These are phyloP conservation scores for Irpex sp. DNA, from an alignment of 1,284 basidiomycete species.

Conservation along the genomic window DNA sequence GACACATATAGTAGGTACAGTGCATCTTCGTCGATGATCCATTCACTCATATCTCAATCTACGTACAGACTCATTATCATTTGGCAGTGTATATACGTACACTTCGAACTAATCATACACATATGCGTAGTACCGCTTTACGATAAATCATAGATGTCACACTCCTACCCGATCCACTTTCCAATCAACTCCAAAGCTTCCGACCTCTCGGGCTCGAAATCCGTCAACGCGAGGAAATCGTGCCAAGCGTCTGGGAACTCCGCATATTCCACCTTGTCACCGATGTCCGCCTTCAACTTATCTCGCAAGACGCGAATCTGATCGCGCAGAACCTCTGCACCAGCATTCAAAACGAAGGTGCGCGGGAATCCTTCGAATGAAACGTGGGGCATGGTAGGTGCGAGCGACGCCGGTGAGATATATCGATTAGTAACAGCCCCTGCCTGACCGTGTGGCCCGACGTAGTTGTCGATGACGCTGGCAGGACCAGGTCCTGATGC, in stretches of 20 bases:
- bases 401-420: constrained; percentile 48
- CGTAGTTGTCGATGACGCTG: constrained; percentile 1
- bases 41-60: not conserved
- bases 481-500: not conserved
- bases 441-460: constrained; percentile 24
- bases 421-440: constrained; percentile 42
- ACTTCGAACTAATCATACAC: too few relatives aligned
- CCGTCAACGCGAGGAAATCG: constrained; percentile 5
- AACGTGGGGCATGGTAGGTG: constrained; percentile 28
- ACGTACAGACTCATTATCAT: too few relatives aligned
- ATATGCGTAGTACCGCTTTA: too few relatives aligned
- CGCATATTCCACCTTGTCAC: constrained; percentile 39
- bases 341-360: constrained; percentile 50
- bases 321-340: constrained; percentile 47
- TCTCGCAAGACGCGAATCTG: constrained; percentile 30
- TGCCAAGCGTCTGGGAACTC: constrained; percentile 38
- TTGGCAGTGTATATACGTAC: too few relatives aligned
- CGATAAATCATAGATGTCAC: not conserved
- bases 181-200: constrained; percentile 5
- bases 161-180: constrained; percentile 1
- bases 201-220: constrained; percentile 8
- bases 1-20: not conserved
- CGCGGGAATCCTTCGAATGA: constrained; percentile 48
- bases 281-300: constrained; percentile 38
- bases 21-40: not conserved